Evolutionary conservation across 805 yeast genomes (phyloP), one percentile per base, ranked within the genome.

Genomic region (Candida krabiensis): DNA sequence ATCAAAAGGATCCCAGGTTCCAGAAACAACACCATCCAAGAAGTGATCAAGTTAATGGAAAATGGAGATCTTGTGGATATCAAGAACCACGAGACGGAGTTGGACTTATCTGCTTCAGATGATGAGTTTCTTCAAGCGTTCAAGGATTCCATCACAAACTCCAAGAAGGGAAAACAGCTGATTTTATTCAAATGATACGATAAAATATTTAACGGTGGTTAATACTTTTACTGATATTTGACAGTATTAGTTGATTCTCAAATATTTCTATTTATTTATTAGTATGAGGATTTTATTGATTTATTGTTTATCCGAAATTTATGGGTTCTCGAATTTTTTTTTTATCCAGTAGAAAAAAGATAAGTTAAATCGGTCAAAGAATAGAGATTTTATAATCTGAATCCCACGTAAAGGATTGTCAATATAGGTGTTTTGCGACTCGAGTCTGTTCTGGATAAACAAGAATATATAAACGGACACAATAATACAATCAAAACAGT

Each of bases 1-100:
- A 70, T 77, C 35, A 71, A 74, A 42, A 61, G 66, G 37, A 64
- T 83, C 50, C 91, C 93, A 3, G 70, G 71, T 22, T 68, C 71
- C 23, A 84, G 84, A 58, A 67, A 70, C 28, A 65, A 67, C 3
- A 74, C 83, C n/a, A 68, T 86, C 21, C 46, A 64, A 6, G 75
- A 69, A 23, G 67, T 88, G 28, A 66, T 83, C 29, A 66, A 75
- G 32, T 64, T 83, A 48, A 83, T 81, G 60, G 67, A 79, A 36
- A 54, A 66, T 2, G 84, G 83, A n/a, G 69, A 77, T 37, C 58
- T 86, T 21, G 58, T 53, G 18, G 75, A 71, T 21, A 73, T 77
- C 6, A 73, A 78, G 1, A 64, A 59, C 37, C 61, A 65, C 19
- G 71, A 75, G 31, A 55, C 64, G 19, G 53, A 63, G 25, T 54